Conservation (phyloP, 2,329 filamentous ascomycete species). For the Phyllosticta citrichinensis region DNA sequence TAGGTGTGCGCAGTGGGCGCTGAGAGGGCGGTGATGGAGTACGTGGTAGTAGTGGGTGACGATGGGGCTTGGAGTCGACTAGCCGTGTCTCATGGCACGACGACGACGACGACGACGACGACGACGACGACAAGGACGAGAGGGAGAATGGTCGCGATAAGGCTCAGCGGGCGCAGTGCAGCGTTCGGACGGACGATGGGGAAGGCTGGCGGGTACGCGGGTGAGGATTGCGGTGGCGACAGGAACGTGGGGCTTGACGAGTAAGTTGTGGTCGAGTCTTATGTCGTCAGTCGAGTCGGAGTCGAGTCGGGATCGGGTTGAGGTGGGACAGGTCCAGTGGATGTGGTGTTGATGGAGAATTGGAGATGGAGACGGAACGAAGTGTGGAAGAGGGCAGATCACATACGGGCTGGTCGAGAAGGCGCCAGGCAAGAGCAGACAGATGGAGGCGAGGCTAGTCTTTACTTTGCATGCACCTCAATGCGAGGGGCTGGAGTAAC, state of each 20-base stretch:
- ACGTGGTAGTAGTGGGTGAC: neutral
- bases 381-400: neutral
- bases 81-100: slow-evolving; percentile 10
- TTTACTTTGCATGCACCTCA: neutral
- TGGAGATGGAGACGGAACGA: neutral
- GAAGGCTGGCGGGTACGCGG: neutral
- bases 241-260: neutral
- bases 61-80: slow-evolving; percentile 5
- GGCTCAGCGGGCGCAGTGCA: too few relatives aligned
- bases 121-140: neutral
- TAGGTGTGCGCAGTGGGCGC: neutral
- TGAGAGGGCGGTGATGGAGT: neutral
- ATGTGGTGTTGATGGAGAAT: neutral
- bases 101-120: neutral
- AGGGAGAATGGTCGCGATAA: neutral
- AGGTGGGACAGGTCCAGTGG: neutral
- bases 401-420: neutral
- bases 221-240: neutral
- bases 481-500: neutral
- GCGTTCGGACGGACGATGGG: neutral
- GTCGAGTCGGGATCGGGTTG: neutral
- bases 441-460: neutral
- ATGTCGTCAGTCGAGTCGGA: too few relatives aligned
- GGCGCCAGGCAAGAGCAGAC: neutral
- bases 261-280: too few relatives aligned